phyloP scores from a whole-genome alignment of 1,284 basidiomycete species.

The Ganoderma meredithae region DNA sequence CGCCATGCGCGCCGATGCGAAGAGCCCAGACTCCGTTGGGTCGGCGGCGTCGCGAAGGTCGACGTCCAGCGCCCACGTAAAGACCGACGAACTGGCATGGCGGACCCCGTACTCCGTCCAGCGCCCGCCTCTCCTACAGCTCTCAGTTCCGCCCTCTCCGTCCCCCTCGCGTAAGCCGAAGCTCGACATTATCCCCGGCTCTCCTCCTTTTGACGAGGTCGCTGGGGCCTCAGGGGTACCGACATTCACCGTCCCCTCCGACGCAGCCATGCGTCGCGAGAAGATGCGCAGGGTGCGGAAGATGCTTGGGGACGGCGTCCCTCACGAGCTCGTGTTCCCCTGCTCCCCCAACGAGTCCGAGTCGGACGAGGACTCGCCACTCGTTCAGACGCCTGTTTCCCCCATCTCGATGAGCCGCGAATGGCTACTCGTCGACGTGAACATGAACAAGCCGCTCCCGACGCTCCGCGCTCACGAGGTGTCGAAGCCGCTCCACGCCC shows the following conservation, averaged over 20 bases:
- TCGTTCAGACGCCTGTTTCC: constrained; percentile 27
- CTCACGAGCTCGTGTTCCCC: constrained; percentile 64
- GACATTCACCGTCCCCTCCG: constrained; percentile 49
- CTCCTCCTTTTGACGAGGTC: constrained; percentile 33
- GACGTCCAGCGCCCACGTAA: constrained; percentile 17
- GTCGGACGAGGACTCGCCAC: constrained; percentile 33
- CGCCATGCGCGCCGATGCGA: constrained; percentile 17
- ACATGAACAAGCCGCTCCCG: constrained; percentile 25
- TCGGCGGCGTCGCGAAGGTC: constrained; percentile 35
- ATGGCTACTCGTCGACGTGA: constrained; percentile 26
- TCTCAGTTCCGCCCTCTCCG: constrained; percentile 23
- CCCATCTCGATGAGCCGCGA: constrained; percentile 24
- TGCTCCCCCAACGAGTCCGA: constrained; percentile 25
- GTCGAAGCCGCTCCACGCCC: constrained; percentile 20
- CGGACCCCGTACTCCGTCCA: constrained; percentile 31
- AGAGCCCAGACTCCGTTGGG: constrained; percentile 30
- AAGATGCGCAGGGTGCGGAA: constrained; percentile 68
- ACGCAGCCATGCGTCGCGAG: constrained; percentile 50
- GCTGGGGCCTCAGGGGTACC: constrained; percentile 38
- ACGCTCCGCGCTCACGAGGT: neutral
- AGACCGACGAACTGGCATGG: constrained; percentile 33
- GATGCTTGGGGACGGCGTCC: constrained; percentile 66
- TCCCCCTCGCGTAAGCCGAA: constrained; percentile 25
- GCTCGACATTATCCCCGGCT: constrained; percentile 36
- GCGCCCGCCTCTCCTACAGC: constrained; percentile 36